Conservation (phyloP, 768 basidiomycete species). For the Leccinum disarticulatum region DNA sequence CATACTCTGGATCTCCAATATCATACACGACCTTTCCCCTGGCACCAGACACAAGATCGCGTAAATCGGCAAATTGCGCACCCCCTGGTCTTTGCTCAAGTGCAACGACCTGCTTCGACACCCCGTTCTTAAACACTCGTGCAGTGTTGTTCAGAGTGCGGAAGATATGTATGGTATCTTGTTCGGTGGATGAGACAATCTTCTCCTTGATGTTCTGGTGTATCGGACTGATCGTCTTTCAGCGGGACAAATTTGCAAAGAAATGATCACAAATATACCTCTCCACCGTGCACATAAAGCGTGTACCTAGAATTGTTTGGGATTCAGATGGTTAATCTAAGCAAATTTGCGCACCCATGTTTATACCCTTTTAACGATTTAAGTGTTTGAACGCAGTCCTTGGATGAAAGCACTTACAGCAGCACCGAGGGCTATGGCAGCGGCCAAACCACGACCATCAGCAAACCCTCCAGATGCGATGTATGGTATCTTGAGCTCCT, state of each 20-base stretch:
- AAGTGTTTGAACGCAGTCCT: background rate
- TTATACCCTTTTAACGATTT: slow-evolving; percentile 61
- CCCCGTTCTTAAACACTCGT: slow-evolving; percentile 84
- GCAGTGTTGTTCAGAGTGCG: slow-evolving; percentile 82
- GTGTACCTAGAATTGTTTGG: slow-evolving; percentile 49
- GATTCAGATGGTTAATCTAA: background rate
- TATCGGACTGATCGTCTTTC: slow-evolving; percentile 57
- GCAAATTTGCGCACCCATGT: slow-evolving; percentile 56
- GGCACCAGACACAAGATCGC: slow-evolving; percentile 71
- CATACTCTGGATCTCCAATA: slow-evolving; percentile 80
- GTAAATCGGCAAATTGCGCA: slow-evolving; percentile 83
- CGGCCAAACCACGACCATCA: slow-evolving; percentile 80
- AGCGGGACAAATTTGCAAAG: background rate
- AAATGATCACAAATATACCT: slow-evolving; percentile 42
- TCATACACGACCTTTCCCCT: slow-evolving; percentile 78
- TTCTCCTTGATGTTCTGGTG: slow-evolving; percentile 89
- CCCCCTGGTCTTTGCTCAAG: slow-evolving; percentile 81
- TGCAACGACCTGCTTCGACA: slow-evolving; percentile 80
- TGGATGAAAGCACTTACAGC: slow-evolving; percentile 46
- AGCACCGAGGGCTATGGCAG: slow-evolving; percentile 80
- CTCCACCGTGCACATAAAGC: slow-evolving; percentile 92
- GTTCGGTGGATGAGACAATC: slow-evolving; percentile 81
- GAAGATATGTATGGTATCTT: slow-evolving; percentile 88
- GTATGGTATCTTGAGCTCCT: slow-evolving; percentile 81
- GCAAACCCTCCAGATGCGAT: slow-evolving; percentile 92